Conservation (phyloP, 2,329 filamentous ascomycete genomes). For the Corynespora cassiicola region DNA sequence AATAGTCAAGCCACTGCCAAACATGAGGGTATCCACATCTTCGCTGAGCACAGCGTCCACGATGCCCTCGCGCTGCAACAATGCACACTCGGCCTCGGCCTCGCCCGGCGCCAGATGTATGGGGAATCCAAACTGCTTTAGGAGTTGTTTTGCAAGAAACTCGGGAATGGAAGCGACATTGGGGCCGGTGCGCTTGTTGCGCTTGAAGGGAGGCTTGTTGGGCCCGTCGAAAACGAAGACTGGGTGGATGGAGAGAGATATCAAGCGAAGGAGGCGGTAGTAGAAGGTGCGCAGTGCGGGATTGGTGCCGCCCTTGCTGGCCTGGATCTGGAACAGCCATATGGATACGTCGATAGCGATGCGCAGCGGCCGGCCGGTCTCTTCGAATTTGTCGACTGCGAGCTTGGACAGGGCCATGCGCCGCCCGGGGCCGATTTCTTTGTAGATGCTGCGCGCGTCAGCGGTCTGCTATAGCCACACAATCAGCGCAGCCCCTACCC, state of each 20-base stretch:
- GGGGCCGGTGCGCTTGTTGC: conserved; percentile 75
- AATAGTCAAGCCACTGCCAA: conserved; percentile 80
- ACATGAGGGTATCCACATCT: conserved; percentile 98
- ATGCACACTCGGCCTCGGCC: conserved; percentile 93
- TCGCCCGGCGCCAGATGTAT: conserved; percentile 90
- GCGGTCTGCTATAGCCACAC: neutral
- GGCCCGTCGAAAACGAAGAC: conserved; percentile 91
- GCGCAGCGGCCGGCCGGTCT: conserved; percentile 74
- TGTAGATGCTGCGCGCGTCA: conserved; percentile 73
- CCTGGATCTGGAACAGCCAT: conserved; percentile 94
- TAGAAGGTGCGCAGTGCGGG: conserved; percentile 91
- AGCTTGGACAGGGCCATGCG: conserved; percentile 83
- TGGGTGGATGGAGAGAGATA: conserved; percentile 79
- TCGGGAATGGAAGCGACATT: conserved; percentile 71
- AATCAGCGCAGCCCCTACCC: conserved; percentile 32
- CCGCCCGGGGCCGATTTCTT: conserved; percentile 82
- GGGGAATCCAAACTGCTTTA: conserved; percentile 84
- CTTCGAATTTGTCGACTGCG: conserved; percentile 76
- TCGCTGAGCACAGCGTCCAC: conserved; percentile 90
- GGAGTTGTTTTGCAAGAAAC: conserved; percentile 80
- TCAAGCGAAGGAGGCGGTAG: conserved; percentile 82
- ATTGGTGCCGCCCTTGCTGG: conserved; percentile 83
- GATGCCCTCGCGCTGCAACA: conserved; percentile 76
- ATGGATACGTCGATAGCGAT: conserved; percentile 95
- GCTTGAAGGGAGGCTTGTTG: conserved; percentile 84